Evolutionary conservation across 108 stramenopile genomes (phyloP).

Genomic region (Cyclotella choctawhatcheeana): DNA sequence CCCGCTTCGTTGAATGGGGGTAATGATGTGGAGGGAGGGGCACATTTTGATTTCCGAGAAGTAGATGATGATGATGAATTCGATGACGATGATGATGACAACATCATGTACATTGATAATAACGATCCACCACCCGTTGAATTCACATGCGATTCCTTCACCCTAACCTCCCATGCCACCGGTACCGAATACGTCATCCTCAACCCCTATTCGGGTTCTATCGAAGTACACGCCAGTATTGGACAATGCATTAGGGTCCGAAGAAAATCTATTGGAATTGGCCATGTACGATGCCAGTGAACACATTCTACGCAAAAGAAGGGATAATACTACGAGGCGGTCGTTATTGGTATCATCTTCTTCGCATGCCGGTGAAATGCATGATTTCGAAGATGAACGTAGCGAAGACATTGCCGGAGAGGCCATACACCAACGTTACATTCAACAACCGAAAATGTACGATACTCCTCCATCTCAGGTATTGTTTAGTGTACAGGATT

Average conservation of each 20-base stretch:
- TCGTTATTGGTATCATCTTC: not conserved
- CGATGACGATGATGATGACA: slow-evolving; percentile 26
- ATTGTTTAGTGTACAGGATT: slow-evolving; percentile 46
- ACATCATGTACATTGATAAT: slow-evolving; percentile 11
- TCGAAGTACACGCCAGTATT: slow-evolving; percentile 47
- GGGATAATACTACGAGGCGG: not conserved
- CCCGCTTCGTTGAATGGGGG: slow-evolving; percentile 2
- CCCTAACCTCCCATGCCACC: slow-evolving; percentile 45
- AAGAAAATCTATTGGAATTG: slow-evolving; percentile 43
- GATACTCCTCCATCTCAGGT: slow-evolving; percentile 34
- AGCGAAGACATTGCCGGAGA: slow-evolving; percentile 45
- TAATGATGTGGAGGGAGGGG: not conserved
- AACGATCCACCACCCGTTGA: slow-evolving; percentile 64
- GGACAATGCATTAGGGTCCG: slow-evolving; percentile 30
- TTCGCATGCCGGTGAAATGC: not conserved
- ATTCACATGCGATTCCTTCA: slow-evolving; percentile 62
- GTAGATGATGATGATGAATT: slow-evolving; percentile 8
- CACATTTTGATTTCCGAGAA: not conserved
- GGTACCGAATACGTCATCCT: slow-evolving; percentile 55
- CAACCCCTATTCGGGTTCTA: slow-evolving; percentile 63
- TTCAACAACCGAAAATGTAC: slow-evolving; percentile 21
- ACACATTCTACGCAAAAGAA: slow-evolving; percentile 14
- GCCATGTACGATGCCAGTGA: slow-evolving; percentile 41
- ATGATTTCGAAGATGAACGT: slow-evolving; percentile 21
- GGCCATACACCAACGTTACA: slow-evolving; percentile 35